phyloP scores from a whole-genome alignment of 352 stramenopile genomes.

The Pilasporangium apinafurcum region DNA sequence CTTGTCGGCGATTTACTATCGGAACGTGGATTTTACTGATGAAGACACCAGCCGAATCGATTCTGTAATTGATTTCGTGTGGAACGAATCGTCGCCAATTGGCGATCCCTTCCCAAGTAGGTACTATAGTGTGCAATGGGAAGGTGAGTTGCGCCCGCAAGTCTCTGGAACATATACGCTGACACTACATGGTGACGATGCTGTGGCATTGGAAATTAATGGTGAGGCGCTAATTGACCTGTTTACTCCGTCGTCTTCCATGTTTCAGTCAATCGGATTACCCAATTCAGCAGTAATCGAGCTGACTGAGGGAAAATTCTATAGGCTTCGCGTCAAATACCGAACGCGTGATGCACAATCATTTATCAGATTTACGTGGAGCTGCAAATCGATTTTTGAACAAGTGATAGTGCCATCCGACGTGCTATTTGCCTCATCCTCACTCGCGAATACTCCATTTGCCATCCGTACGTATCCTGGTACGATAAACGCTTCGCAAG shows the following conservation, averaged over 20 bases:
- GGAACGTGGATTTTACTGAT: slow-evolving; percentile 84
- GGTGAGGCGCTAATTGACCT: slow-evolving; percentile 59
- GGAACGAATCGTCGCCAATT: slow-evolving; percentile 56
- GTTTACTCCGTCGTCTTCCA: slow-evolving; percentile 11
- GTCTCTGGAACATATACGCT: slow-evolving; percentile 75
- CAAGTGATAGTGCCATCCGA: slow-evolving; percentile 9
- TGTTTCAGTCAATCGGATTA: slow-evolving; percentile 6
- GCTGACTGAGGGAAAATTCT: slow-evolving; percentile 47
- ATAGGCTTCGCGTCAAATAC: slow-evolving; percentile 82
- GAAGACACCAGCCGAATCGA: slow-evolving; percentile 73
- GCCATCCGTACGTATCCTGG: slow-evolving; percentile 72
- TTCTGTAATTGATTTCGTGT: slow-evolving; percentile 80
- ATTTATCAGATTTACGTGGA: slow-evolving; percentile 82
- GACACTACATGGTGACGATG: slow-evolving; percentile 73
- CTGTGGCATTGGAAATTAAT: slow-evolving; percentile 68
- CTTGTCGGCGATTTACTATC: slow-evolving; percentile 89
- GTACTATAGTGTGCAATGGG: slow-evolving; percentile 70
- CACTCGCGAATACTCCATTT: slow-evolving; percentile 48
- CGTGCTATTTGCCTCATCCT: slow-evolving; percentile 29
- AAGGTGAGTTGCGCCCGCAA: slow-evolving; percentile 42
- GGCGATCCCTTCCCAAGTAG: slow-evolving; percentile 66
- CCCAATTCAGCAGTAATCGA: slow-evolving; percentile 6
- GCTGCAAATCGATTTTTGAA: slow-evolving; percentile 15
- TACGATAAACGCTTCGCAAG: slow-evolving; percentile 40
- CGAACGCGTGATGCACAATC: slow-evolving; percentile 74